Evolutionary conservation across 768 basidiomycete species (phyloP), one percentile per base, ranked within the genome.

Genomic region (Tricholoma bakamatsutake): DNA sequence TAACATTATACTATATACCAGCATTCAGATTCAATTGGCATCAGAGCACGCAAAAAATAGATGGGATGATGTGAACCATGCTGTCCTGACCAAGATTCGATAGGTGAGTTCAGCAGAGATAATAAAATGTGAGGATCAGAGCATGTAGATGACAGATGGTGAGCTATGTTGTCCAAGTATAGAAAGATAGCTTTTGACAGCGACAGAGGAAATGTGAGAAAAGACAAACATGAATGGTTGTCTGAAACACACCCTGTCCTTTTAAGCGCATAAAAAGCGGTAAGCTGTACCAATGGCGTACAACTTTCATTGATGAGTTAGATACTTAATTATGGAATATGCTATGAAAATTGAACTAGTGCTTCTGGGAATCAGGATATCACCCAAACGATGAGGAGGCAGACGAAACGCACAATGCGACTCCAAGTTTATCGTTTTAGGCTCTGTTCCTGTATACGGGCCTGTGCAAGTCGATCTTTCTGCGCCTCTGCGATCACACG

Each of bases 401-500:
- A 12, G 11, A 46, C 39, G 30, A 35, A 17, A 46, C 53, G 51
- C 49, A 61, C 55, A 27, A 39, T 31, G 43, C 30, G 4, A n/a
- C 28, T 24, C 9, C 31, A n/a, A 48, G 15, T 13, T 59, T 65
- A 70, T 50, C 65, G 64, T 57, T 62, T 72, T 43, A 69, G 57
- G 37, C 69, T 70, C 52, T 71, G 69, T 12, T 63, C 65, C 57
- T 76, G 71, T 21, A 68, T 67, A 53, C 66, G 69, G 5, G 72
- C 74, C 56, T 76, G 76, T 15, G 80, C 80, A 30, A 90, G 77
- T 52, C 86, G 73, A 39, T 84, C 82, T 64, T 86, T 89, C 69
- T 92, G 90, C 55, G 84, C 82, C 57, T 88, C 89, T 8, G 83
- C 88, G 51, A 94, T 80, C 34, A 91, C 81, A 52, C 94, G 79